Percentiles rank a stretch among this genome's conserved stretches.
Conservation (phyloP, 495 filamentous ascomycete species). For the Hypoxylon intermedium region DNA sequence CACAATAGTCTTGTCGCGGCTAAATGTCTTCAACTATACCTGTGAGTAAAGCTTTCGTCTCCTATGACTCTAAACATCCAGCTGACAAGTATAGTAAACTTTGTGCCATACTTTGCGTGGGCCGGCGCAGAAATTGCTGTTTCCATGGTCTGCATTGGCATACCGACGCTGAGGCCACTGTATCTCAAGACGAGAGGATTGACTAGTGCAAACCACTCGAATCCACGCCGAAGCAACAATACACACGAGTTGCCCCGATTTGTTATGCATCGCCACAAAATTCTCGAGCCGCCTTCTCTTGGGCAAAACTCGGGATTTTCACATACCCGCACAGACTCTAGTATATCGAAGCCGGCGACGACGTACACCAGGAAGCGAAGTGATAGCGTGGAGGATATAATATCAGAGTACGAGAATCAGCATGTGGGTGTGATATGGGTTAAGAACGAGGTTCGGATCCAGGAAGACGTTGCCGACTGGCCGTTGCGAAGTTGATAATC, state of each 20-base stretch:
- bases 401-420: conserved; percentile 41
- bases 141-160: conserved; percentile 50
- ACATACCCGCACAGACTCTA: conserved; percentile 9
- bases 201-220: conserved; percentile 27
- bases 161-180: conserved; percentile 48
- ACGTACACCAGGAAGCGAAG: conserved; percentile 20
- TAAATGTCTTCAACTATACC: conserved; percentile 50
- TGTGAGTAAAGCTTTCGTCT: conserved; percentile 33
- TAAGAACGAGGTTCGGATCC: conserved; percentile 39
- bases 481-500: conserved; percentile 33
- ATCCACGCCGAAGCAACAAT: conserved; percentile 19
- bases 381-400: conserved; percentile 46
- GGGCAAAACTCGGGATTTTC: no score
- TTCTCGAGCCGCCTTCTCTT: no score
- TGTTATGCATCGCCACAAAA: no score
- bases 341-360: conserved; percentile 23
- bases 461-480: conserved; percentile 38
- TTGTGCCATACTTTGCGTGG: conserved; percentile 51
- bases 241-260: conserved; percentile 41
- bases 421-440: conserved; percentile 41
- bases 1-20: conserved; percentile 45
- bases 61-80: background rate
- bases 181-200: conserved; percentile 43
- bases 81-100: conserved; percentile 40
- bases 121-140: conserved; percentile 51